Percentiles rank a stretch among this genome's conserved stretches.
phyloP scores from a whole-genome alignment of 2,329 filamentous ascomycete species.

The Diplodia intermedia region DNA sequence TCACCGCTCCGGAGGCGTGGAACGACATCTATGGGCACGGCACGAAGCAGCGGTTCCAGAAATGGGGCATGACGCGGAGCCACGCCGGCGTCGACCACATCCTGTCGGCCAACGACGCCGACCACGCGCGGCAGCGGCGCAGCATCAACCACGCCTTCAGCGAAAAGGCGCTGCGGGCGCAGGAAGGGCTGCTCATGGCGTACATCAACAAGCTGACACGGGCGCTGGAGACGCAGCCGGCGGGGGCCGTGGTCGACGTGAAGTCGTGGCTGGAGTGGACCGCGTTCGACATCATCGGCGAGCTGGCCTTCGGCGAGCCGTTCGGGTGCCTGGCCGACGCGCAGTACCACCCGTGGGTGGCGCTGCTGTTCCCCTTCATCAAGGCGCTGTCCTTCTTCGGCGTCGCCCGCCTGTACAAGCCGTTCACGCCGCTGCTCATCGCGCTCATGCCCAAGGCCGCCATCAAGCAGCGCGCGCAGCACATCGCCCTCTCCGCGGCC shows the following conservation, averaged over 20 bases:
- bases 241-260: constrained; percentile 39
- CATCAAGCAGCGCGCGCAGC: background rate
- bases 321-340: constrained; percentile 42
- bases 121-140: constrained; percentile 51
- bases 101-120: constrained; percentile 43
- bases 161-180: constrained; percentile 48
- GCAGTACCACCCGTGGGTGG: constrained; percentile 45
- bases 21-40: constrained; percentile 29
- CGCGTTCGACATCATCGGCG: constrained; percentile 41
- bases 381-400: constrained; percentile 14
- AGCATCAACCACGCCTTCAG: constrained; percentile 51
- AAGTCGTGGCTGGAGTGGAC: constrained; percentile 42
- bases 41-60: background rate
- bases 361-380: constrained; percentile 39
- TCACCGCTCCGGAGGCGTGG: constrained; percentile 52
- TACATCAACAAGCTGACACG: constrained; percentile 52
- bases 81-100: background rate
- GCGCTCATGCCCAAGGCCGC: background rate
- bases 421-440: background rate
- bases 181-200: constrained; percentile 48
- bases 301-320: constrained; percentile 39
- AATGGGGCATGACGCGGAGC: background rate
- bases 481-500: background rate
- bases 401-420: background rate
- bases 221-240: constrained; percentile 38